Evolutionary conservation across 805 yeast species (phyloP).

Genomic region (Vanderwaltozyma polyspora): DNA sequence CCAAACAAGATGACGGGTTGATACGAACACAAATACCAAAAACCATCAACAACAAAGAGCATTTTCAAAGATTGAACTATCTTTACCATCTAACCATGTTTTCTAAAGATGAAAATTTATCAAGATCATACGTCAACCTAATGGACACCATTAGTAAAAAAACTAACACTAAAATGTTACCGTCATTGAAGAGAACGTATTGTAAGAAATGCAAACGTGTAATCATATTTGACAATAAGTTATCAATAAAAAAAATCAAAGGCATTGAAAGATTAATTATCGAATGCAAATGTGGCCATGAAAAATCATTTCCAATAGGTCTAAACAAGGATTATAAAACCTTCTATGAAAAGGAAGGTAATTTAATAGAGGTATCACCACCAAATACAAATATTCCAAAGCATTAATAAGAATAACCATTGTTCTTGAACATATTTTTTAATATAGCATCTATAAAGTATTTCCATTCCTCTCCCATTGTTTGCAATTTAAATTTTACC

Average conservation of each 20-base stretch:
- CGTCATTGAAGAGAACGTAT: slow-evolving; percentile 50
- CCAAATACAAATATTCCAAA: too few relatives aligned
- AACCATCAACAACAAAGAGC: slow-evolving; percentile 42
- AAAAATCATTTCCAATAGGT: slow-evolving; percentile 56
- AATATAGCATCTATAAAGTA: too few relatives aligned
- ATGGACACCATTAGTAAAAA: slow-evolving; percentile 56
- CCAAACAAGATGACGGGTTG: too few relatives aligned
- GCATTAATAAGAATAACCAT: too few relatives aligned
- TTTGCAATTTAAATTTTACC: too few relatives aligned
- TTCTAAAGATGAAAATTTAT: slow-evolving; percentile 27
- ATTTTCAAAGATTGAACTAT: slow-evolving; percentile 47
- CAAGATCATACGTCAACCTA: slow-evolving; percentile 44
- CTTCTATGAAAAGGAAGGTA: slow-evolving; percentile 15
- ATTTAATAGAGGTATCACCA: slow-evolving; percentile 2
- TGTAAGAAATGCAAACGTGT: slow-evolving; percentile 57
- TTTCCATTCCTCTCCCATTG: too few relatives aligned
- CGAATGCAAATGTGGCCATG: slow-evolving; percentile 41
- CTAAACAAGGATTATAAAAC: slow-evolving; percentile 34
- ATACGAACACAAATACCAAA: slow-evolving; percentile 27
- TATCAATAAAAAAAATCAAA: slow-evolving; percentile 29
- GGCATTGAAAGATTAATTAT: slow-evolving; percentile 39
- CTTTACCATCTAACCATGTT: slow-evolving; percentile 44
- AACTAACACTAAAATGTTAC: slow-evolving; percentile 53
- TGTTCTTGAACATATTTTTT: too few relatives aligned
- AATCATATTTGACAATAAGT: slow-evolving; percentile 15